Evolutionary conservation across 2,329 filamentous ascomycete species (phyloP), one percentile per base, ranked within the genome.

Genomic region (Periglandula ipomoeae): DNA sequence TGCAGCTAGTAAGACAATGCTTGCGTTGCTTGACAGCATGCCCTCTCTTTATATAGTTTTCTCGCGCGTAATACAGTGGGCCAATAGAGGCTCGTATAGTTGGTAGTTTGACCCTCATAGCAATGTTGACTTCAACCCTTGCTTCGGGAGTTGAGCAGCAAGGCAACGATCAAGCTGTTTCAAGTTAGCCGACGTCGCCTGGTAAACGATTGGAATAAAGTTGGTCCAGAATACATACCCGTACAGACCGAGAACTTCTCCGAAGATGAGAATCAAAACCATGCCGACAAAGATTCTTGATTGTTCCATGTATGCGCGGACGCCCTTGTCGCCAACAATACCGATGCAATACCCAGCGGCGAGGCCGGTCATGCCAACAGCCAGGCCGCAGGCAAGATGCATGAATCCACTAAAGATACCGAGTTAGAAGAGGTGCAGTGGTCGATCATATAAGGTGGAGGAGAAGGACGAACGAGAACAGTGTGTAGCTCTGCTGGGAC

Each of bases 241-340:
- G 62, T 98, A 98, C 27, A 98, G 83, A 67, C 93, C 93, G 65
- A 98, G 67, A 17, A 98, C 93, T 75, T 98, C 93, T 50, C 89
- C 93, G 65, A 98, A 98, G 79, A 98, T 98, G 55, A 97, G 78
- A 58, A 97, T 97, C 60, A 98, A 72, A 42, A 98, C 91, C 93
- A 97, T 97, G 68, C 93, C 93, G 44, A 98, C 93, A 60, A 96
- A 98, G 56, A 98, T 86, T 55, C 91, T 81, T 44, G 87, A 94
- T 69, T 98, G 93, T 61, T 89, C 82, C 89, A 98, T 95, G 72
- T 94, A 97, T 50, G 89, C 84, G 59, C 93, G 83, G 47, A 97
- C 91, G 52, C 93, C 90, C 70, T 84, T 85, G 71, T 98, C 94
- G 57, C 93, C 93, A 20, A 98, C 91, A 53, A 95, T 81, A 48